Base-by-base conservation (phyloP, 176 grass and related monocot genomes). In the Poa pratensis region DNA sequence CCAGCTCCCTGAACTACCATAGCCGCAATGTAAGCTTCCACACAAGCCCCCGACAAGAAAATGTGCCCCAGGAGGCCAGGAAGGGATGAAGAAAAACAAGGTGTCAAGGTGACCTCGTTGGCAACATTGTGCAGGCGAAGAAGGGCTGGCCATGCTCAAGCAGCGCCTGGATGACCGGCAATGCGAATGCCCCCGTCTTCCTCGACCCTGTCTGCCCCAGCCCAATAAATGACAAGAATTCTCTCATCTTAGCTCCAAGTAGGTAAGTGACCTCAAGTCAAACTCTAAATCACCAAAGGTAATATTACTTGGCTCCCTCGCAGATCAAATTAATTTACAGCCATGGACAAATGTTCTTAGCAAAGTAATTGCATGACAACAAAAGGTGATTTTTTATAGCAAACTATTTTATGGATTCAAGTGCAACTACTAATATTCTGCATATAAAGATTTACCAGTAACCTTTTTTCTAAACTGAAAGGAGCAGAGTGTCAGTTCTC, bases 201-300 rank as follows among this genome's bases (percentile, higher is more conserved):
- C 93, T 91, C 0, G 93, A 98, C 17, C 93, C 93, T 18, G 93
- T 95, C 79, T 95, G 93, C 51, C 93, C 93, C 68, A 98, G 46
- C 42, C 93, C 93, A 64, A 94, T 98, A 45, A 9, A 45, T 45
- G 43, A 11, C 8, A 45, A 11, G 8, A 45, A 11, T 45, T 45
- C 8, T 45, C 43, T 42, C 39, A 45, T 45, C 9, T 45, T 45
- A 45, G 5, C 9, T 45, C 43, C 51, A 53, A 19, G 16, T 18
- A 19, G 17, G 16, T 53, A 53, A 19, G 16, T 5, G 4, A 18
- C 13, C 51, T 53, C 51, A 53, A 53, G 18, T 18, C 4, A 53
- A 53, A 53, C 5, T 53, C 5, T 53, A 18, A 53, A 53, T 53
- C 51, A 18, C 51, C 16, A 53, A 18, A 19, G 5, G 4, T 16